phyloP scores from a whole-genome alignment of 225 moss, liverwort and hornwort genomes.

The Lunularia cruciata region DNA sequence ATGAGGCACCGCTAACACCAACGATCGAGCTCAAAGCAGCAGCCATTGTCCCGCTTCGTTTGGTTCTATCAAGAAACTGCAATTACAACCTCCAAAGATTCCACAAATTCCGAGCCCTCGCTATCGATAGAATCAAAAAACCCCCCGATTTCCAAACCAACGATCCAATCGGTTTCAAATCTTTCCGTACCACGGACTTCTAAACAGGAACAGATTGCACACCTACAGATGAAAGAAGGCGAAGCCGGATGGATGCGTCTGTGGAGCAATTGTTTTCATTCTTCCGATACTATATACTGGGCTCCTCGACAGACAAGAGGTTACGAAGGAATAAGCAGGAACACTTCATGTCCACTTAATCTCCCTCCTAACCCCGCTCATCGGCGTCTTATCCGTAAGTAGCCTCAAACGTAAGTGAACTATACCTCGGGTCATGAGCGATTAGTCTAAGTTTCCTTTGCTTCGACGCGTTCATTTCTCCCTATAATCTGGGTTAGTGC shows the following conservation, averaged over 20 bases:
- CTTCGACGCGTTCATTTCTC: no score
- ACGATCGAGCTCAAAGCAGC: conserved; percentile 15
- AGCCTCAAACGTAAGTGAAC: neutral
- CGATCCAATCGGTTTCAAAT: no score
- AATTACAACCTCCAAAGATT: neutral
- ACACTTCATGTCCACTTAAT: neutral
- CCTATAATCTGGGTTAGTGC: no score
- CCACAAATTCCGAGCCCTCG: neutral
- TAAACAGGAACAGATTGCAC: no score
- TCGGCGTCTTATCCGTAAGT: neutral
- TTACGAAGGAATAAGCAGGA: neutral
- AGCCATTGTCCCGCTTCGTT: conserved; percentile 10
- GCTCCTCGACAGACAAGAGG: neutral
- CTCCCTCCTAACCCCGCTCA: neutral
- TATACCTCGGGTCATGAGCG: neutral
- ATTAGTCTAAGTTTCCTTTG: no score
- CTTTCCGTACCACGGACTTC: no score
- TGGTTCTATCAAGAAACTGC: neutral
- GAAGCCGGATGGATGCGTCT: neutral
- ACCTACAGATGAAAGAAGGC: neutral
- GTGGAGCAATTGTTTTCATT: neutral
- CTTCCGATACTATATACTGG: neutral
- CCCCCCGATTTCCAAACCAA: no score
- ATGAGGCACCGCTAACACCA: conserved; percentile 8
- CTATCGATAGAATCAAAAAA: neutral